Evolutionary conservation across 2,329 filamentous ascomycete genomes (phyloP).

Genomic region (Xylogone sp.): DNA sequence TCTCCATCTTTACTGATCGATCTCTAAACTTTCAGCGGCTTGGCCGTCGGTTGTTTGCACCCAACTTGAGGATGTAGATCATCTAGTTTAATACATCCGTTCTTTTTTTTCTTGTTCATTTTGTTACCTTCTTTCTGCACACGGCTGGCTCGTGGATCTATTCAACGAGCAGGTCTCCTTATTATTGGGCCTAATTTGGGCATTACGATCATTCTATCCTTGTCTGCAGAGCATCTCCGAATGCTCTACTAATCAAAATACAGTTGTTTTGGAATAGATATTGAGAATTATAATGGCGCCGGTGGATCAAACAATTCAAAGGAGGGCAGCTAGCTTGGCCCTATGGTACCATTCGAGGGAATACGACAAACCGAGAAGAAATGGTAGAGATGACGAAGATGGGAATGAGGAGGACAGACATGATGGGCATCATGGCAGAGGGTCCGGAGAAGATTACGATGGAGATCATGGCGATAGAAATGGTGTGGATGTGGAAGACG

Average conservation of each 20-base stretch:
- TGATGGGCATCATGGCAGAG: background rate
- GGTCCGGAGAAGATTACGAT: background rate
- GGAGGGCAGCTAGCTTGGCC: slow-evolving; percentile 9
- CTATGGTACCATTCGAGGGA: slow-evolving; percentile 7
- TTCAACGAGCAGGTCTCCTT: slow-evolving; percentile 17
- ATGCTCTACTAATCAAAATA: slow-evolving; percentile 17
- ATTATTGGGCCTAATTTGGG: slow-evolving; percentile 5
- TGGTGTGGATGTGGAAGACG: slow-evolving; percentile 1
- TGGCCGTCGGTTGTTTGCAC: too few species aligned
- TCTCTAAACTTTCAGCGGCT: slow-evolving; percentile 13
- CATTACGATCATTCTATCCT: background rate
- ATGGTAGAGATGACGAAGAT: background rate
- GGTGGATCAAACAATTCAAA: slow-evolving; percentile 15
- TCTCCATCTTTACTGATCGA: slow-evolving; percentile 1
- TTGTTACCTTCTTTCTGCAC: slow-evolving; percentile 14
- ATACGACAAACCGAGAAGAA: slow-evolving; percentile 3
- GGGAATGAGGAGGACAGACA: slow-evolving; percentile 1
- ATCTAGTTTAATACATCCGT: background rate
- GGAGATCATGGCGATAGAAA: background rate
- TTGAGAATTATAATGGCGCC: slow-evolving; percentile 29
- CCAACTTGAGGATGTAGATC: background rate
- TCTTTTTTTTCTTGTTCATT: slow-evolving; percentile 14
- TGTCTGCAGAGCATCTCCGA: slow-evolving; percentile 12
- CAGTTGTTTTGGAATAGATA: slow-evolving; percentile 18
- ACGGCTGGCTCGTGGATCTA: slow-evolving; percentile 29